These are phyloP conservation scores for Penicillium ochrochloron DNA, from an alignment of 495 filamentous ascomycete species.

Conservation along the genomic window DNA sequence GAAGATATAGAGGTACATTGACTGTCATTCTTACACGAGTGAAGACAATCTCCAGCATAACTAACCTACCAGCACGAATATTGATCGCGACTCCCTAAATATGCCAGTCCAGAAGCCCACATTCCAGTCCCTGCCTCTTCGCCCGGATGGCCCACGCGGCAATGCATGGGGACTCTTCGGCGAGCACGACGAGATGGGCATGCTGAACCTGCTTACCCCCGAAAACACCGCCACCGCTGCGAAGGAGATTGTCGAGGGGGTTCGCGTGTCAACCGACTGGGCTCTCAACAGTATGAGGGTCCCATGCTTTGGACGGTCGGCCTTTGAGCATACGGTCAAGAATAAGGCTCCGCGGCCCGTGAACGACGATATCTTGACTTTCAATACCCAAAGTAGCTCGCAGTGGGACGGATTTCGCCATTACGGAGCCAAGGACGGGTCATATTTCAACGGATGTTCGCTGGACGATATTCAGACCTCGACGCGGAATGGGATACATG, in stretches of 20 bases:
- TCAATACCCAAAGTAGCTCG: conserved; percentile 62
- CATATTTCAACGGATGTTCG: conserved; percentile 66
- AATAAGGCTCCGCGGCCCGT: conserved; percentile 49
- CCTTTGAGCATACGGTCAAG: conserved; percentile 39
- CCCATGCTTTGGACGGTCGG: conserved; percentile 36
- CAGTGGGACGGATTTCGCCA: conserved; percentile 64
- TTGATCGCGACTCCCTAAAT: background rate
- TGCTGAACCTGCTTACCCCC: conserved; percentile 55
- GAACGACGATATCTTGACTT: conserved; percentile 63
- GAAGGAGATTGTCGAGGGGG: conserved; percentile 54
- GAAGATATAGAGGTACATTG: background rate
- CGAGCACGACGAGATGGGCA: conserved; percentile 47
- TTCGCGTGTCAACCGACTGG: conserved; percentile 52
- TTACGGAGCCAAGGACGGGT: conserved; percentile 50
- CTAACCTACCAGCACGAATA: background rate
- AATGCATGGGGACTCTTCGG: conserved; percentile 58
- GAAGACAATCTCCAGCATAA: background rate
- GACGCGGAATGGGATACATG: conserved; percentile 43
- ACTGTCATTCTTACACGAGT: background rate
- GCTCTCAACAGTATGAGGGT: conserved; percentile 34
- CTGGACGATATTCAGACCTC: conserved; percentile 58
- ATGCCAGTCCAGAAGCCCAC: conserved; percentile 28
- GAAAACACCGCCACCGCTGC: conserved; percentile 48
- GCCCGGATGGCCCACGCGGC: conserved; percentile 42
- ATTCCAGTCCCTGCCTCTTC: conserved; percentile 49